These are phyloP conservation scores for Russula sp. DNA, from an alignment of 768 basidiomycete species.

Conservation along the genomic window DNA sequence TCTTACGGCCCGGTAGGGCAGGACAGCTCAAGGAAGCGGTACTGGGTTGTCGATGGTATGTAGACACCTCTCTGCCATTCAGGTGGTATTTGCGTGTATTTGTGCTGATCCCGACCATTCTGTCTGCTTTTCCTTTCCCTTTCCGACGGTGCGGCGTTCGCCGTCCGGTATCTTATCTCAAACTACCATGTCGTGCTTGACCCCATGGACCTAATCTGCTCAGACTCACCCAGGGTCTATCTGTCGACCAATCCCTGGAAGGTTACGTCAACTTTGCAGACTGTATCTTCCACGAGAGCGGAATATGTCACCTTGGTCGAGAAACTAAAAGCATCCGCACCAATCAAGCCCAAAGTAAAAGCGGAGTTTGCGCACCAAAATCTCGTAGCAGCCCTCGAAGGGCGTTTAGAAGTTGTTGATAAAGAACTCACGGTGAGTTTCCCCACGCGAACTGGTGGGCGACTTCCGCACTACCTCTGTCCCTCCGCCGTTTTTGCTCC, in stretches of 20 bases:
- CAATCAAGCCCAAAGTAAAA: constrained; percentile 43
- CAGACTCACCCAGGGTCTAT: constrained; percentile 82
- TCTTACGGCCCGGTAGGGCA: constrained; percentile 69
- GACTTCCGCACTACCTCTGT: constrained; percentile 7
- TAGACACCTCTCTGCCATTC: constrained; percentile 35
- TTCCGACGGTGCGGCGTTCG: constrained; percentile 39
- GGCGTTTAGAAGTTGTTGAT: constrained; percentile 57
- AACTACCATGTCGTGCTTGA: constrained; percentile 22
- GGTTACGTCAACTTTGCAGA: constrained; percentile 67
- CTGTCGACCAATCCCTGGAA: constrained; percentile 89
- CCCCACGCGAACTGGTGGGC: not conserved
- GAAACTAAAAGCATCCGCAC: constrained; percentile 45
- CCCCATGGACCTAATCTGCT: constrained; percentile 6
- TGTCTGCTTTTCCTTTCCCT: constrained; percentile 31
- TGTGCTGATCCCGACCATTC: constrained; percentile 35
- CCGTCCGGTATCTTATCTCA: constrained; percentile 25
- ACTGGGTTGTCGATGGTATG: constrained; percentile 87
- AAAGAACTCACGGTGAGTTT: constrained; percentile 62
- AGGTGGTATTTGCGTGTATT: constrained; percentile 64
- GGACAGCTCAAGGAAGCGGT: constrained; percentile 67
- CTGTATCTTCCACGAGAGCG: constrained; percentile 60
- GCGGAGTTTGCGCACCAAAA: constrained; percentile 52
- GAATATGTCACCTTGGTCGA: constrained; percentile 66
- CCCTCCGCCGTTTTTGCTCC: not conserved
- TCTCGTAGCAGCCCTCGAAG: constrained; percentile 56